These are phyloP conservation scores for Metarhizium brunneum DNA, from an alignment of 2,329 filamentous ascomycete species.

Conservation along the genomic window DNA sequence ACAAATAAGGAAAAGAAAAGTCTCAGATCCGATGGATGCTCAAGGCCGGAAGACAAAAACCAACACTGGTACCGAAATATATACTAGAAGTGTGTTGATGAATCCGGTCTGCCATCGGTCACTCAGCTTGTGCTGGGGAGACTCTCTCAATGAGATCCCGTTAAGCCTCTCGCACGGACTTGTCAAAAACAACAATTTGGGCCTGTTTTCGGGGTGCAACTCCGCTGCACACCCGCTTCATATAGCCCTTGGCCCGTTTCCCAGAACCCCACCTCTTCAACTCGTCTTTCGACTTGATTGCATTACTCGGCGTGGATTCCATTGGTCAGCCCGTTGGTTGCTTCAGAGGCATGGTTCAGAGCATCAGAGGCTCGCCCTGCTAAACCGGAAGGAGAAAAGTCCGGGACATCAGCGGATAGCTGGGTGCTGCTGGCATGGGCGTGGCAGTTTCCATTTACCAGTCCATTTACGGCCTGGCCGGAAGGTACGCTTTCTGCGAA, in stretches of 20 bases:
- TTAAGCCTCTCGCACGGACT: not conserved
- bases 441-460: constrained; percentile 15
- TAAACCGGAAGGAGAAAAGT: constrained; percentile 26
- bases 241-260: not conserved
- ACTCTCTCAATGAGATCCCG: not conserved
- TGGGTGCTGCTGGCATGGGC: constrained; percentile 20
- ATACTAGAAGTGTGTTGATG: not conserved
- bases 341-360: not conserved
- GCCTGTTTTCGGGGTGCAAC: not conserved
- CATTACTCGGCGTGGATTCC: constrained; percentile 6
- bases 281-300: not conserved
- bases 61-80: not conserved
- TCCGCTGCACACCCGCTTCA: not conserved
- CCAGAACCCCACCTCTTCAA: not conserved
- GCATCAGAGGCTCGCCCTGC: not conserved
- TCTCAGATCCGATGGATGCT: not conserved
- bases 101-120: not conserved
- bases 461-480: constrained; percentile 28
- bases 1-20: not conserved
- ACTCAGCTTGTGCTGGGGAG: not conserved
- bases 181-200: not conserved
- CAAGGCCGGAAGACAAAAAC: not conserved
- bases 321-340: constrained; percentile 9
- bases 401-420: constrained; percentile 29
- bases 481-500: constrained; percentile 21